A percentile compares a stretch with the other conserved stretches of the same genome.
These are phyloP conservation scores for Prosopis cineraria DNA, from an alignment of 306 rosid species.

Conservation along the genomic window DNA sequence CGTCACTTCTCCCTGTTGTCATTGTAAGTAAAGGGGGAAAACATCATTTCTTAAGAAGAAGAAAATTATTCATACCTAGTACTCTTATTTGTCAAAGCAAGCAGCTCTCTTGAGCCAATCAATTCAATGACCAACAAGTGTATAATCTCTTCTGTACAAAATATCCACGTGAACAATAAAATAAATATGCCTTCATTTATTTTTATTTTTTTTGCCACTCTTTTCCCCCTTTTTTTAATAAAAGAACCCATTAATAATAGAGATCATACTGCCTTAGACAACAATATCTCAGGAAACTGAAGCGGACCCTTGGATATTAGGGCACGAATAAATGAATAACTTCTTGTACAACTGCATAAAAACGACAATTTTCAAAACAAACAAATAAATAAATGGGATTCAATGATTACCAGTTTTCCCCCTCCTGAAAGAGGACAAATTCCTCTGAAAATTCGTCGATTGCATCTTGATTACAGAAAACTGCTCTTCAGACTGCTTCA, in stretches of 20 bases:
- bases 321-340: conserved; percentile 28
- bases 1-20: conserved; percentile 54
- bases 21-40: conserved; percentile 20
- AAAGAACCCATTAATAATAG: conserved; percentile 17
- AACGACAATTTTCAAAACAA: background rate
- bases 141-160: background rate
- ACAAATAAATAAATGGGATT: conserved; percentile 28
- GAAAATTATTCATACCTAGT: conserved; percentile 7
- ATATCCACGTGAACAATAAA: background rate
- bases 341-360: conserved; percentile 20
- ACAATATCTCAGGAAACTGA: conserved; percentile 26
- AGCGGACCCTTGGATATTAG: conserved; percentile 36
- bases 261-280: conserved; percentile 21
- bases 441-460: conserved; percentile 55
- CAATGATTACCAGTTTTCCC: conserved; percentile 57
- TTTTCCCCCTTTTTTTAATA: background rate
- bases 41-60: conserved; percentile 14
- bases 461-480: conserved; percentile 67
- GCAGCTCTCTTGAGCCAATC: conserved; percentile 24
- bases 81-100: conserved; percentile 35
- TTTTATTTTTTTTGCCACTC: background rate
- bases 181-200: background rate
- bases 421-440: conserved; percentile 44
- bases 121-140: conserved; percentile 22
- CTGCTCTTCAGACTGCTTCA: conserved; percentile 69